Evolutionary conservation across 805 yeast genomes (phyloP), one percentile per base, ranked within the genome.

Genomic region (Grigorovia transvaalensis): DNA sequence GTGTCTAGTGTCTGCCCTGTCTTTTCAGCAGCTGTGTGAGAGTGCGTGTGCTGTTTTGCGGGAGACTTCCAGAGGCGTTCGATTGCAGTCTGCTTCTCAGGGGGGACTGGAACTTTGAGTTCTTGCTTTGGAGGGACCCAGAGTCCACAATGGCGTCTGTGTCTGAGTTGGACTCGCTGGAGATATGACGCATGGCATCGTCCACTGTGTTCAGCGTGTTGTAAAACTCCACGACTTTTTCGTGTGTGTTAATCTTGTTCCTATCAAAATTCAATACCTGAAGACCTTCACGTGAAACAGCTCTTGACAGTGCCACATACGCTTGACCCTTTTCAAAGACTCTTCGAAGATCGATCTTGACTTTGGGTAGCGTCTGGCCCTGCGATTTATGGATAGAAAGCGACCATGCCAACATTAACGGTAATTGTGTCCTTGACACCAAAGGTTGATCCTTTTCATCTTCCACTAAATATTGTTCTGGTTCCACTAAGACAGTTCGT

Each of bases 321-420:
- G 96, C 95, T 65, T 93, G 99, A 0, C 99, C 99, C 50, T 80
- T 82, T 63, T 90, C 98, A 67, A 91, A 91, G 1, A 85, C 81
- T 51, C 75, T 74, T 41, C 76, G 73, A 54, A 91, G 74, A 64
- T 93, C 95, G 6, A 91, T 96, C 55, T 77, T 77, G 4, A 87
- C 89, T 51, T 78, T 74, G 4, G 84, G 81, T 45, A 89, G 67
- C 0, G 98, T 86, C 67, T 91, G 90, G 0, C 99, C 99, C 66
- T 91, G 99, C 0, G 97, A 82, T 69, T 93, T 91, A 65, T 93
- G 99, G 46, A 93, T 90, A 0, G 97, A 89, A 45, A 93, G 68
- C 0, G 99, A 89, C 97, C 98, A 93, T 0, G 99, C 96, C n/a
- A 90, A 71, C 59, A 91, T 82, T 50, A 93, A 70, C 0, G 99